Conservation (phyloP, 257 asterid species). For the Solanum arcanum region DNA sequence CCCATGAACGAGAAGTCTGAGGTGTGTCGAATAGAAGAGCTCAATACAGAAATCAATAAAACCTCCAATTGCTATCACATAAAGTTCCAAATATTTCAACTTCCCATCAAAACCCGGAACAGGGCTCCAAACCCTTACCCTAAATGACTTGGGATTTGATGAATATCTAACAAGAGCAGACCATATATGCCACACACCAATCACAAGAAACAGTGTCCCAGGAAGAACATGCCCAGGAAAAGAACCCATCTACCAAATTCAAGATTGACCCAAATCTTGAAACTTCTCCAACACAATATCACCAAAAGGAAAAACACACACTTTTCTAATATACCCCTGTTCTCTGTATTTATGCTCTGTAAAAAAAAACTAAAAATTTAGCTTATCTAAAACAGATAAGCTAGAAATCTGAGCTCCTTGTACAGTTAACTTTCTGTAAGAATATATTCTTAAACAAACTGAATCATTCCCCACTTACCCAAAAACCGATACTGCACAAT, state of each 20-base stretch:
- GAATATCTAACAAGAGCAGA: slow-evolving; percentile 53
- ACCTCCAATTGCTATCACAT: slow-evolving; percentile 66
- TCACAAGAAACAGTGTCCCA: slow-evolving; percentile 70
- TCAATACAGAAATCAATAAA: slow-evolving; percentile 84
- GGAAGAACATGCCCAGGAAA: slow-evolving; percentile 91
- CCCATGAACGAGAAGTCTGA: slow-evolving; percentile 68
- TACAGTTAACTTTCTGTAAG: not conserved
- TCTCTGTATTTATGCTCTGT: not conserved
- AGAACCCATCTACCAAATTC: slow-evolving; percentile 56
- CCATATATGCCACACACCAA: slow-evolving; percentile 96
- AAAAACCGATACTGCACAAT: not conserved
- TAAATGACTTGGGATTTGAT: slow-evolving; percentile 58
- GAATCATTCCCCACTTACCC: not conserved
- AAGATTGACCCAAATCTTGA: not conserved
- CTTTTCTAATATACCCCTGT: not conserved
- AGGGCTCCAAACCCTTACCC: slow-evolving; percentile 85
- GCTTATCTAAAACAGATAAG: not conserved
- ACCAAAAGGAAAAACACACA: not conserved
- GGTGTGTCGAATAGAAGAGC: slow-evolving; percentile 80
- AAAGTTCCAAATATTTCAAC: slow-evolving; percentile 83
- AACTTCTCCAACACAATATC: not conserved
- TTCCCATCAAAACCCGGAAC: slow-evolving; percentile 66
- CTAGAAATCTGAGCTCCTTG: not conserved
- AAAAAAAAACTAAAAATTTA: not conserved
- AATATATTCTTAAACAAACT: not conserved